Conservation (phyloP, 2,329 filamentous ascomycete species). For the Cadophora malorum region DNA sequence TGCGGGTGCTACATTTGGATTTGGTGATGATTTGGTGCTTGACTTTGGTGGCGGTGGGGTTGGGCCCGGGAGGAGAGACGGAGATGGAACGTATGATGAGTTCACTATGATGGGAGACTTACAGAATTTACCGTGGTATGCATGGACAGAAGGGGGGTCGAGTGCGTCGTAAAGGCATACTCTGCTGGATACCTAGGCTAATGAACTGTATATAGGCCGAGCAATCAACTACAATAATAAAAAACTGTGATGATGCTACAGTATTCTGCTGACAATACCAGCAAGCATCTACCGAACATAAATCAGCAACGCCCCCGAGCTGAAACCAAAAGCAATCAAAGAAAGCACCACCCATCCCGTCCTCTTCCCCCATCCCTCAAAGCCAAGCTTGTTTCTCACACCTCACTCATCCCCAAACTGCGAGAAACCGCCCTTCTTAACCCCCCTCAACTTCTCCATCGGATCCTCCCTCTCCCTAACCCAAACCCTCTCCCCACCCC, state of each 20-base stretch:
- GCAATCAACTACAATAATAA: not conserved
- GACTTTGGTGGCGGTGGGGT: slow-evolving; percentile 13
- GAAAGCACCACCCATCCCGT: not conserved
- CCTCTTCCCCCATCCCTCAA: not conserved
- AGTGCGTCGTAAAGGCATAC: not conserved
- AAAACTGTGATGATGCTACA: not conserved
- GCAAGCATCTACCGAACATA: too few species aligned
- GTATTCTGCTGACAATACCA: too few species aligned
- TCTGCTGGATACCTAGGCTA: not conserved
- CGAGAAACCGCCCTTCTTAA: not conserved
- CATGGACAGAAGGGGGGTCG: not conserved
- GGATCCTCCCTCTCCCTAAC: slow-evolving; percentile 8
- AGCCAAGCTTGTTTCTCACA: not conserved
- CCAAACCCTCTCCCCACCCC: not conserved
- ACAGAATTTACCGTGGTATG: slow-evolving; percentile 7
- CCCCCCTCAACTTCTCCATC: slow-evolving; percentile 1
- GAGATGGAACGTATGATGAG: not conserved
- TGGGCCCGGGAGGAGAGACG: not conserved
- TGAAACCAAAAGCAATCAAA: too few species aligned
- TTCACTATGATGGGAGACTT: slow-evolving; percentile 1
- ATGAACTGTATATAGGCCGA: not conserved
- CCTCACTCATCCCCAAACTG: not conserved
- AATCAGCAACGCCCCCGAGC: too few species aligned
- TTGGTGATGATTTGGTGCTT: slow-evolving; percentile 29
- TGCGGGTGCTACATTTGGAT: too few species aligned